Percentiles rank a stretch among this genome's conserved stretches.
Evolutionary conservation across 2,329 filamentous ascomycete genomes (phyloP).

Genomic region (Talaromyces islandicus): DNA sequence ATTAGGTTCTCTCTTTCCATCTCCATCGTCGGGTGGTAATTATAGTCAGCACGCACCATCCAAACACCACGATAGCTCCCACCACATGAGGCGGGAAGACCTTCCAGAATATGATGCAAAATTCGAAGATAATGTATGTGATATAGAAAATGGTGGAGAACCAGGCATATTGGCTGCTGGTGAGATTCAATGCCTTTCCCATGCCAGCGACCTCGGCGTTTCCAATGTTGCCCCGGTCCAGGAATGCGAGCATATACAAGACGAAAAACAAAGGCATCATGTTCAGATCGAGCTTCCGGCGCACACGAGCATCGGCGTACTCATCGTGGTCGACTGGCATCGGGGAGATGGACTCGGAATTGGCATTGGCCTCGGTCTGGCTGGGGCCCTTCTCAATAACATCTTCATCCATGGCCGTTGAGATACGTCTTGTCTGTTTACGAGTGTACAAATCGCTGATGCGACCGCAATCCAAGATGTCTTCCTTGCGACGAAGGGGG

Average conservation of each 20-base stretch:
- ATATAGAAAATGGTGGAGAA: conserved; percentile 44
- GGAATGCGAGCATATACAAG: conserved; percentile 40
- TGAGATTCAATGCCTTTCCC: conserved; percentile 43
- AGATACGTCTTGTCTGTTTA: not conserved
- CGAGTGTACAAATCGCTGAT: not conserved
- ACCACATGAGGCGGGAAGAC: conserved; percentile 35
- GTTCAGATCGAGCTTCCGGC: conserved; percentile 32
- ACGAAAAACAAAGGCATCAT: conserved; percentile 31
- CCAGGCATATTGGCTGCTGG: conserved; percentile 23
- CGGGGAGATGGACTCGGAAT: not conserved
- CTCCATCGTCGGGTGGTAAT: conserved; percentile 20
- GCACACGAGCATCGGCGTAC: conserved; percentile 14
- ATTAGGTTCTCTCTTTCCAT: conserved; percentile 28
- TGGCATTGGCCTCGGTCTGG: not conserved
- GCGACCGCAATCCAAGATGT: not conserved
- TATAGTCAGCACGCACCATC: not conserved
- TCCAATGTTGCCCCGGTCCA: conserved; percentile 48
- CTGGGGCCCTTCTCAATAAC: not conserved
- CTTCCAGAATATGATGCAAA: conserved; percentile 40
- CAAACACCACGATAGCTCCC: conserved; percentile 22
- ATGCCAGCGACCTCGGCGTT: conserved; percentile 53
- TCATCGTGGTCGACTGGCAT: not conserved
- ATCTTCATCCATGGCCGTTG: not conserved
- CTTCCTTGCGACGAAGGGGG: not conserved
- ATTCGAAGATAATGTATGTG: conserved; percentile 39